Conservation (phyloP, 2,329 filamentous ascomycete genomes). For the Rhexocercosporidium sp. region DNA sequence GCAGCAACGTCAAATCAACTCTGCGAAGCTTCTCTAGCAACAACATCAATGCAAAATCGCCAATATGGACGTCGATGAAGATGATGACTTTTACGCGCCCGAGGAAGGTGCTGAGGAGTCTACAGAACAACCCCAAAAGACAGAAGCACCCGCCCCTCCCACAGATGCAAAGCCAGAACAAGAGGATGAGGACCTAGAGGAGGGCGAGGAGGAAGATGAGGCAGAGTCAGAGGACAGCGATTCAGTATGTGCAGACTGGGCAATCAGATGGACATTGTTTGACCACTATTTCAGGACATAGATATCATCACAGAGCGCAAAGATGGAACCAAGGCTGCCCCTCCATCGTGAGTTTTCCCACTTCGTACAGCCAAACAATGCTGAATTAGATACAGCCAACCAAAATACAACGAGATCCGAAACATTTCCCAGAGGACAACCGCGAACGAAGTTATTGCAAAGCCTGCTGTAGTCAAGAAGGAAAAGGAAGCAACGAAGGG, state of each 20-base stretch:
- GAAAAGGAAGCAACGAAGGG: constrained; percentile 53
- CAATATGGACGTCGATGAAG: constrained; percentile 70
- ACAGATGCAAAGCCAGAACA: constrained; percentile 42
- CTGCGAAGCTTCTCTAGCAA: not conserved
- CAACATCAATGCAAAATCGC: constrained; percentile 21
- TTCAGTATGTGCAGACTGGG: constrained; percentile 46
- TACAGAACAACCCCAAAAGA: constrained; percentile 22
- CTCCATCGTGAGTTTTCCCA: constrained; percentile 56
- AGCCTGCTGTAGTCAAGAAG: constrained; percentile 52
- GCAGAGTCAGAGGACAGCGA: constrained; percentile 59
- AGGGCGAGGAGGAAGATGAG: constrained; percentile 68
- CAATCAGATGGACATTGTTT: constrained; percentile 16
- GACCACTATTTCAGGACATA: constrained; percentile 56
- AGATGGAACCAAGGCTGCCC: constrained; percentile 65
- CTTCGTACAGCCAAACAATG: not conserved
- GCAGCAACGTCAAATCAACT: constrained; percentile 7
- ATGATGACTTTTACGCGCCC: constrained; percentile 69
- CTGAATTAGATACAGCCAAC: constrained; percentile 52
- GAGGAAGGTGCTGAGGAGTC: constrained; percentile 54
- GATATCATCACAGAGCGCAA: constrained; percentile 72
- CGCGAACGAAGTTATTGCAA: constrained; percentile 55
- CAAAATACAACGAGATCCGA: constrained; percentile 67
- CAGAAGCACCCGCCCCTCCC: constrained; percentile 36
- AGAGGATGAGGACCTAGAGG: constrained; percentile 61
- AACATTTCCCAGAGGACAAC: constrained; percentile 67